phyloP scores from a whole-genome alignment of 345 rosid genomes.

The Salix brachista region DNA sequence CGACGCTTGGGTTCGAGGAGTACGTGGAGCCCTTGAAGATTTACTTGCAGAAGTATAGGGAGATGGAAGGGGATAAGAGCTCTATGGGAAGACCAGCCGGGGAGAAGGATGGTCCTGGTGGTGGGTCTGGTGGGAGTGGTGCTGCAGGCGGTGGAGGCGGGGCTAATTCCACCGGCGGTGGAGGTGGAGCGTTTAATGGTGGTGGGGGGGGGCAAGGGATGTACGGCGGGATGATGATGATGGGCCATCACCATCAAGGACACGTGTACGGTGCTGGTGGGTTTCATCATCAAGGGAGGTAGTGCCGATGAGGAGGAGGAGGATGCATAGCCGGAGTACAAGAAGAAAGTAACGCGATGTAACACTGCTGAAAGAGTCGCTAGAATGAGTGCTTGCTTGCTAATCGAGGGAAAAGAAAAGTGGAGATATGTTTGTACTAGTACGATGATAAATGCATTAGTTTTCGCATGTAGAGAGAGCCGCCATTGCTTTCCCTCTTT shows the following conservation, averaged over 20 bases:
- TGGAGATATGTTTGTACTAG: too few species aligned
- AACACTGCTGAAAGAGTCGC: background rate
- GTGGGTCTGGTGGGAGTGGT: constrained; percentile 11
- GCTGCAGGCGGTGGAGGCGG: background rate
- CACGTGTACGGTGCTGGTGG: constrained; percentile 7
- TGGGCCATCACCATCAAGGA: constrained; percentile 11
- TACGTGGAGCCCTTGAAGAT: constrained; percentile 65
- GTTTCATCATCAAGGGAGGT: constrained; percentile 32
- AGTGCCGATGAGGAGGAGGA: too few species aligned
- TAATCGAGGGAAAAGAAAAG: too few species aligned
- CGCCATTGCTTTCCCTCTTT: too few species aligned
- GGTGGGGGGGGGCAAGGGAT: constrained; percentile 35
- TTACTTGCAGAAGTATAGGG: constrained; percentile 69
- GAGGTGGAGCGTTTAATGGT: constrained; percentile 30
- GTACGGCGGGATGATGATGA: constrained; percentile 20
- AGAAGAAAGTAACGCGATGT: background rate
- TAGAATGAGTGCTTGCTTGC: background rate
- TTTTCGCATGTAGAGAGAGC: too few species aligned
- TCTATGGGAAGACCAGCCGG: constrained; percentile 39
- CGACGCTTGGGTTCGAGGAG: constrained; percentile 71
- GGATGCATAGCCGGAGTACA: background rate
- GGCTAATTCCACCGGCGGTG: constrained; percentile 9
- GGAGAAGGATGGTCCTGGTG: constrained; percentile 28
- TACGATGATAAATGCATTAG: too few species aligned
- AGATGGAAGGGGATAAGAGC: constrained; percentile 65